Evolutionary conservation across 2,329 filamentous ascomycete genomes (phyloP).

Genomic region (Diaporthe destruens): DNA sequence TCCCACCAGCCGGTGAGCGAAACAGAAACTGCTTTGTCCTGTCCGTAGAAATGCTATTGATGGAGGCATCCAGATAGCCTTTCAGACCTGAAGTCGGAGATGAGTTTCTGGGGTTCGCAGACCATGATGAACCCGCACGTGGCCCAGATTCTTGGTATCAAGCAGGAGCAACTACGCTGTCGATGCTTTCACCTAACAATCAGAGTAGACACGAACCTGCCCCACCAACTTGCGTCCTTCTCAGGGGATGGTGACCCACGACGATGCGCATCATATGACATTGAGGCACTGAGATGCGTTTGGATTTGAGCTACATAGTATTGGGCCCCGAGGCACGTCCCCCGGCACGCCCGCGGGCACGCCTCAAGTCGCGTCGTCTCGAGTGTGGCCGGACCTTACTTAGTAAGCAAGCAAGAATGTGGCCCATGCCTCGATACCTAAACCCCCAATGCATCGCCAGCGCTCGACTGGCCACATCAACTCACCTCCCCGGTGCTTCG

Average conservation of each 20-base stretch:
- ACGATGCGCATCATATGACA: background rate
- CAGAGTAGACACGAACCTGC: background rate
- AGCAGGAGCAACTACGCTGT: background rate
- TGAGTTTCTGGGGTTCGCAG: background rate
- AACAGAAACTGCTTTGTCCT: background rate
- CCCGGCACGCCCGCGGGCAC: too few species aligned
- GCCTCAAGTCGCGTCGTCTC: background rate
- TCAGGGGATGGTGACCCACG: background rate
- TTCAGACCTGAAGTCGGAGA: background rate
- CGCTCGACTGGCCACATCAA: background rate
- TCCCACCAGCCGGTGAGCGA: too few species aligned
- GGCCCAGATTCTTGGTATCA: background rate
- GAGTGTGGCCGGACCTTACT: constrained; percentile 1
- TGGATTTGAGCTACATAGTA: background rate
- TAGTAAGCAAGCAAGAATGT: constrained; percentile 11
- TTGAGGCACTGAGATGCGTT: too few species aligned
- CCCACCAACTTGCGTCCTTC: background rate
- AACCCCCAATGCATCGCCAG: background rate
- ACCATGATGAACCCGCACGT: background rate
- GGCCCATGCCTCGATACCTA: constrained; percentile 16
- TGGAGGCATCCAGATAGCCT: too few species aligned
- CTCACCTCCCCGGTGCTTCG: background rate
- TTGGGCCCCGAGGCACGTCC: background rate
- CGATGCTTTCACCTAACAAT: too few species aligned
- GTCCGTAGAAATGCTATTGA: background rate